These are phyloP conservation scores for Linnemannia hyalina DNA, from an alignment of 192 early-diverging fungal genomes.

Conservation along the genomic window DNA sequence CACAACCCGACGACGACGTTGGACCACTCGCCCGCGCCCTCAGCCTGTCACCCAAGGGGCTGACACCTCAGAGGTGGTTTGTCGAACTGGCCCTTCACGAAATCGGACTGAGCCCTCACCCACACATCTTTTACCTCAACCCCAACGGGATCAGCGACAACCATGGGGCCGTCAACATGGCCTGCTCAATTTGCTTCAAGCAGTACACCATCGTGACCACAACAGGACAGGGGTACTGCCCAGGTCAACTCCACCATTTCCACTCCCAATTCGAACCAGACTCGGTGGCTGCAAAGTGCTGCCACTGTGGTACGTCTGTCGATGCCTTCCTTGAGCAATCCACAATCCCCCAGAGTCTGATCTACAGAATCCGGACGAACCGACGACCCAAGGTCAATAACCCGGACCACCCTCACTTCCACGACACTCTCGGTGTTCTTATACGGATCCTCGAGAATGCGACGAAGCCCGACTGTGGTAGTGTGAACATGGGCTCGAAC, in stretches of 20 bases:
- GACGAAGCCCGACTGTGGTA: background rate
- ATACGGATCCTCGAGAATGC: slow-evolving; percentile 23
- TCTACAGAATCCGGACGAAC: slow-evolving; percentile 16
- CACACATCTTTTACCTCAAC: slow-evolving; percentile 36
- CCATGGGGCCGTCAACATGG: background rate
- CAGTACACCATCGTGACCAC: slow-evolving; percentile 26
- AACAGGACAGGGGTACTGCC: background rate
- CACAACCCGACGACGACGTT: background rate
- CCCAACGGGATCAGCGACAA: background rate
- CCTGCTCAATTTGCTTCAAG: slow-evolving; percentile 41
- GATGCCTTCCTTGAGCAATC: slow-evolving; percentile 13
- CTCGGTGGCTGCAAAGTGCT: slow-evolving; percentile 20
- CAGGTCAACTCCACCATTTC: slow-evolving; percentile 27
- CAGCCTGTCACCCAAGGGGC: slow-evolving; percentile 6
- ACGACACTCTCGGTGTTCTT: slow-evolving; percentile 23
- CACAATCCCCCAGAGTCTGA: slow-evolving; percentile 14
- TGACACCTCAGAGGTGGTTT: slow-evolving; percentile 33
- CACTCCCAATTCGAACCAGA: slow-evolving; percentile 13
- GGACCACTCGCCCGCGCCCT: slow-evolving; percentile 15
- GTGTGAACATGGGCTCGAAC: slow-evolving; percentile 49
- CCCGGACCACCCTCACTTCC: slow-evolving; percentile 8
- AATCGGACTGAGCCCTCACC: slow-evolving; percentile 31
- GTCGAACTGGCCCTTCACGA: slow-evolving; percentile 32
- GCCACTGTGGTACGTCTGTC: slow-evolving; percentile 29
- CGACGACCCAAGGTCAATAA: slow-evolving; percentile 4